Percentiles rank a stretch among this genome's conserved stretches.
Conservation (phyloP, 2,329 filamentous ascomycete species). For the Laburnicola sp. region DNA sequence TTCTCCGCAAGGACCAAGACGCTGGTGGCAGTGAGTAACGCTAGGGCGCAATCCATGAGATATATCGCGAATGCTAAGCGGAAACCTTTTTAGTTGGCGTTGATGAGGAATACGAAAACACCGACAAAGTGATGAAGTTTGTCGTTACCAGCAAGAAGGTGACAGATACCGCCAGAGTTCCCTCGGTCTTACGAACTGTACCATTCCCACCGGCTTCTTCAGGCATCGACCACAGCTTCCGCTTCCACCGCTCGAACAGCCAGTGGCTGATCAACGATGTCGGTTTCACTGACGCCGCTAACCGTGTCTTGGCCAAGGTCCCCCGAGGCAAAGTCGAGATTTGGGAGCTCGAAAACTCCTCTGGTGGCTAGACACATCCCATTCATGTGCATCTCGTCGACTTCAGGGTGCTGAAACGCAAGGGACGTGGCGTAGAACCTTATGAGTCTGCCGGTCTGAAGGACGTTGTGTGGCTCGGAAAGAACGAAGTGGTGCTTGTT, state of each 20-base stretch:
- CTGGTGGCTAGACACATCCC: slow-evolving; percentile 57
- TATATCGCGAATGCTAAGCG: slow-evolving; percentile 11
- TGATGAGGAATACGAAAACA: slow-evolving; percentile 33
- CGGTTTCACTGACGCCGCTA: slow-evolving; percentile 28
- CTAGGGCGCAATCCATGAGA: slow-evolving; percentile 45
- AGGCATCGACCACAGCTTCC: slow-evolving; percentile 35
- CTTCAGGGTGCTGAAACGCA: slow-evolving; percentile 56
- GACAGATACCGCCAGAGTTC: slow-evolving; percentile 20
- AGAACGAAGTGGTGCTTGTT: slow-evolving; percentile 47
- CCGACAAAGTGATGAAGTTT: slow-evolving; percentile 44
- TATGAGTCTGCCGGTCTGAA: slow-evolving; percentile 61
- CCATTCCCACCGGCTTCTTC: slow-evolving; percentile 30
- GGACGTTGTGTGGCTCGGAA: slow-evolving; percentile 60
- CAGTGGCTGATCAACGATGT: slow-evolving; percentile 36
- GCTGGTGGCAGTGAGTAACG: slow-evolving; percentile 52
- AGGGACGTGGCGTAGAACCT: slow-evolving; percentile 42
- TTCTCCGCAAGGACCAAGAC: slow-evolving; percentile 49
- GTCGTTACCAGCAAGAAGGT: slow-evolving; percentile 25
- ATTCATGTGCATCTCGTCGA: slow-evolving; percentile 61
- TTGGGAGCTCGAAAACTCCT: slow-evolving; percentile 49
- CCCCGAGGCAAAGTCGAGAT: slow-evolving; percentile 38
- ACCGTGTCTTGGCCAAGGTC: slow-evolving; percentile 38
- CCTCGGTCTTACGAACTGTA: slow-evolving; percentile 25
- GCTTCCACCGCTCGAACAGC: slow-evolving; percentile 31
- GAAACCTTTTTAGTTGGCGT: neutral